Conservation (phyloP, 176 grass and related monocot genomes). For the Paspalum notatum region DNA sequence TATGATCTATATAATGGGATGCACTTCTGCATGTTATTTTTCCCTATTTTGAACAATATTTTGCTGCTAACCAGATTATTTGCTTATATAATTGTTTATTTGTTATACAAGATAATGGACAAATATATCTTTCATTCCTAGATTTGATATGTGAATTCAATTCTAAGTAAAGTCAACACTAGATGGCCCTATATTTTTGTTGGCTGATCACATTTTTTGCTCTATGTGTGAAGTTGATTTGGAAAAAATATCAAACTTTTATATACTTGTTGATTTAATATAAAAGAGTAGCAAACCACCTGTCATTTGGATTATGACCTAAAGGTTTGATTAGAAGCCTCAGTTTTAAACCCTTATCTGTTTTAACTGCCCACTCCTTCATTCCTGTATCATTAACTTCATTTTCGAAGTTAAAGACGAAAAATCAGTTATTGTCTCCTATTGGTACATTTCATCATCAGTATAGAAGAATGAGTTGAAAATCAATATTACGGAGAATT, state of each 20-base stretch:
- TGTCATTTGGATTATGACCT: neutral
- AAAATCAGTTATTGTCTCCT: too few species aligned
- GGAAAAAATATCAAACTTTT: too few species aligned
- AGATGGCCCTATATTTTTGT: neutral
- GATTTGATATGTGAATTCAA: too few species aligned
- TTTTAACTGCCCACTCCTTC: neutral
- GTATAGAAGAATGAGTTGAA: neutral
- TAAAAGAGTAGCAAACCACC: neutral
- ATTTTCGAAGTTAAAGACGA: neutral
- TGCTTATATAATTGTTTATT: neutral
- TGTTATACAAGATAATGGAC: neutral
- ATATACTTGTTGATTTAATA: neutral
- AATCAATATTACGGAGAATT: neutral
- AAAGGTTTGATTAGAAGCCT: neutral
- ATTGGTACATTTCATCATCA: too few species aligned
- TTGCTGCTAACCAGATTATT: neutral
- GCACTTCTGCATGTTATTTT: neutral
- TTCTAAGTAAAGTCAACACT: neutral
- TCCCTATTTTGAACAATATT: neutral
- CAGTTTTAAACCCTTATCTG: neutral
- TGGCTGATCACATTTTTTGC: too few species aligned
- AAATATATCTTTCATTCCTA: neutral
- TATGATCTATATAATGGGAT: neutral
- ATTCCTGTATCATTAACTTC: neutral
- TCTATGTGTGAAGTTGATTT: neutral